Base-by-base conservation (phyloP, 1,139 yeast genomes). In the Kazachstania sp. region DNA sequence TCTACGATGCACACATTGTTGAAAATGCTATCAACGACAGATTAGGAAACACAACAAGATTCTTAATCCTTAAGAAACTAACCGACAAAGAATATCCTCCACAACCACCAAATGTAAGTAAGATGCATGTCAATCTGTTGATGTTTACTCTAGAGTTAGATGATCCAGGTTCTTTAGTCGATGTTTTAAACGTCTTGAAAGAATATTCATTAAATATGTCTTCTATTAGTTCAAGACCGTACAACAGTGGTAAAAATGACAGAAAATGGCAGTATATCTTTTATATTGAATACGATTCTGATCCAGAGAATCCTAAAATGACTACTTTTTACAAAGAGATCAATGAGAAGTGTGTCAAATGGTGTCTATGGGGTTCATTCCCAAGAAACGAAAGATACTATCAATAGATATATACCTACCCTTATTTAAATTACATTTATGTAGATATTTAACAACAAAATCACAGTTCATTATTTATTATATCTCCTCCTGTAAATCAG, bases 31-130 rank as follows among this genome's bases (percentile, higher is more conserved):
- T 92, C 39, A 94, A 90, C 59, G 95, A 90, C 60, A 72, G 72
- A 49, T 64, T 71, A 39, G 79, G 78, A 32, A 92, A 92, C 64
- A 86, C 95, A 4, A 92, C 98, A 2, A 69, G 97, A 51, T 92
- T 92, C 61, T 67, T 92, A 47, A 75, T 87, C 0, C 68, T 92
- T 41, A 59, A 63, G 32, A 63, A 64, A 44, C 53, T 56, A 37
- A 26, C 42, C 12, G 44, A 49, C 20, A 13, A 20, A 7, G n/a
- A 18, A 7, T 20, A 35, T n/a, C 28, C 29, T 19, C 15, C 35
- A 4, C 38, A 36, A 18, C 19, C 39, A 5, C 31, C n/a, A 18
- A 39, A 39, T 16, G 13, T 30, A 8, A 39, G 42, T 31, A 19
- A 28, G 1, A 42, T 40, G 20, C 38, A 46, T 12, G 65, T 83